These are phyloP conservation scores for Fistulifera solaris DNA, from an alignment of 108 stramenopile genomes.

Conservation along the genomic window DNA sequence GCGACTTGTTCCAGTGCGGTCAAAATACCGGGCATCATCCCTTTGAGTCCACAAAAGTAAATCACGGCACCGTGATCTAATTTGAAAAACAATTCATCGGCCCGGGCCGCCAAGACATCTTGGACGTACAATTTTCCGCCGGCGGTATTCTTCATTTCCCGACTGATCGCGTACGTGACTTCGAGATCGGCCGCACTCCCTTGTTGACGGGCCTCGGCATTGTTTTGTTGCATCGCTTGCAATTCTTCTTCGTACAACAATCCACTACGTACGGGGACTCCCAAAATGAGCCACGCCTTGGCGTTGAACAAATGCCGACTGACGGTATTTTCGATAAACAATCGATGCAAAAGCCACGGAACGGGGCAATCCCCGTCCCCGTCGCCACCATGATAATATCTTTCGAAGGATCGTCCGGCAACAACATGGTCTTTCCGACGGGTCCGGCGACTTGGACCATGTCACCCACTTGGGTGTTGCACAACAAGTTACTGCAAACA, in stretches of 20 bases:
- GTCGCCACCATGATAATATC: conserved; percentile 88
- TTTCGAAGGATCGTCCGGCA: conserved; percentile 54
- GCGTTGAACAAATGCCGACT: conserved; percentile 69
- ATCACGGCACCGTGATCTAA: conserved; percentile 63
- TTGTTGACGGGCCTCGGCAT: conserved; percentile 15
- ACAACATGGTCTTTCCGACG: conserved; percentile 83
- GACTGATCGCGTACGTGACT: conserved; percentile 56
- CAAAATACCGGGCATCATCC: conserved; percentile 87
- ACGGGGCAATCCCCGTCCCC: conserved; percentile 86
- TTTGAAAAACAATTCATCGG: conserved; percentile 47
- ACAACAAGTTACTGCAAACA: conserved; percentile 73
- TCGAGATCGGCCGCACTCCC: conserved; percentile 11
- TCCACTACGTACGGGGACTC: conserved; percentile 68
- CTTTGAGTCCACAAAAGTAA: conserved; percentile 87
- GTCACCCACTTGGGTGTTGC: conserved; percentile 47
- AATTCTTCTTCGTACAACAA: conserved; percentile 75
- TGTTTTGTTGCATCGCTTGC: conserved; percentile 49
- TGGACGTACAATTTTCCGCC: conserved; percentile 73
- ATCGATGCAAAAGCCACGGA: conserved; percentile 76
- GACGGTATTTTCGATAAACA: conserved; percentile 77
- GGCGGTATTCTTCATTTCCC: conserved; percentile 57
- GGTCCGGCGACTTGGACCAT: conserved; percentile 67
- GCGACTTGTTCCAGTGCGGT: conserved; percentile 66
- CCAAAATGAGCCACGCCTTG: conserved; percentile 70
- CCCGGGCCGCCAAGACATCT: conserved; percentile 60